Conservation (phyloP, 2,329 filamentous ascomycete species). For the Aspergillaceae sp. region DNA sequence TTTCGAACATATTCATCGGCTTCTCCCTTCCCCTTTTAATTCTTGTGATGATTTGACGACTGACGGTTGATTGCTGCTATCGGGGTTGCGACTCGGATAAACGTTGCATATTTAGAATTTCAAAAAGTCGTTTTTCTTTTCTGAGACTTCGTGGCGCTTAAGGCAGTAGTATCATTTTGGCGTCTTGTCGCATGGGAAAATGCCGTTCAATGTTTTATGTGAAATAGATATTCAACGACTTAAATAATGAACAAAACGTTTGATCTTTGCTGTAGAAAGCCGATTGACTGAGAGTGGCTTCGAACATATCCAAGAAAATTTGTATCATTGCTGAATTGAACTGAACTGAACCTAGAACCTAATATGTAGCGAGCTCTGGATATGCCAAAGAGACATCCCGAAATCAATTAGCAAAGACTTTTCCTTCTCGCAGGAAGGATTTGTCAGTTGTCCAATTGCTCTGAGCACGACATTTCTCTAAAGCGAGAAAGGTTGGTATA, state of each 20-base stretch:
- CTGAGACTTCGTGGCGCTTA: not conserved
- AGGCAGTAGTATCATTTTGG: not conserved
- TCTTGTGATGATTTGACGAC: not conserved
- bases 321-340: not conserved
- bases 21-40: not conserved
- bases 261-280: not conserved
- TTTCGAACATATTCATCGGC: not conserved
- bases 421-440: not conserved
- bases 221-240: not conserved
- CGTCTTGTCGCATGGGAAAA: conserved; percentile 6
- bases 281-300: not conserved
- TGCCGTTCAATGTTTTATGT: conserved; percentile 4
- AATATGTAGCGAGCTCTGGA: not conserved
- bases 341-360: not conserved
- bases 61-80: not conserved
- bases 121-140: not conserved
- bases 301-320: no score
- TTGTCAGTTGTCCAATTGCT: no score
- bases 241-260: not conserved
- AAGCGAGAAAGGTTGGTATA: no score
- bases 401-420: not conserved
- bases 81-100: not conserved
- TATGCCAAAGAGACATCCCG: not conserved
- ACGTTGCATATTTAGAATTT: not conserved
- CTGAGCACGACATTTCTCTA: no score